Evolutionary conservation across 805 yeast species (phyloP).

Genomic region (Cyberlindnera maritima): DNA sequence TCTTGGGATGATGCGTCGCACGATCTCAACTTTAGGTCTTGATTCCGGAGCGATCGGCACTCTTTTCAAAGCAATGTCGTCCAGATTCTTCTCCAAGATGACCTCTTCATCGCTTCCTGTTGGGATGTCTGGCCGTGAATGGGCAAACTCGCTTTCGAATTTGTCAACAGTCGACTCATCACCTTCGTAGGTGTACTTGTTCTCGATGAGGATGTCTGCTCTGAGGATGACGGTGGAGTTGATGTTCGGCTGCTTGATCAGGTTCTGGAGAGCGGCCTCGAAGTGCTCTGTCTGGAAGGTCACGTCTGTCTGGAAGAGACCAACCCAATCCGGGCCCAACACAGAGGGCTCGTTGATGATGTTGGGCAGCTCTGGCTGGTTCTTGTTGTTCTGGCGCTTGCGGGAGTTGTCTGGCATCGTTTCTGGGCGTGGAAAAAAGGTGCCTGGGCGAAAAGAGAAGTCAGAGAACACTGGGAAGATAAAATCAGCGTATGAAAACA

Average conservation of each 20-base stretch:
- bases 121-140: constrained; percentile 34
- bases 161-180: constrained; percentile 24
- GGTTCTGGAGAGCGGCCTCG: constrained; percentile 72
- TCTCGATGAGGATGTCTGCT: constrained; percentile 72
- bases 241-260: constrained; percentile 81
- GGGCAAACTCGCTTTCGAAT: constrained; percentile 25
- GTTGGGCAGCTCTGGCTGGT: constrained; percentile 35
- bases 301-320: constrained; percentile 47
- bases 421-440: neutral
- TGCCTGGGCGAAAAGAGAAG: too few relatives aligned
- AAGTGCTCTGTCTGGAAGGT: constrained; percentile 57
- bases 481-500: too few relatives aligned
- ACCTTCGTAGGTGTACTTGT: constrained; percentile 35
- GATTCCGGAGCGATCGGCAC: constrained; percentile 28
- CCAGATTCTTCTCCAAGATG: constrained; percentile 32
- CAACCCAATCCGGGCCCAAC: constrained; percentile 63
- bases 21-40: constrained; percentile 48
- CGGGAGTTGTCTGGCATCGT: constrained; percentile 14
- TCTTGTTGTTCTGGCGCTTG: constrained; percentile 13
- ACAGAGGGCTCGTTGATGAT: constrained; percentile 39
- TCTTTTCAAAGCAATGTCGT: constrained; percentile 40
- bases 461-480: neutral
- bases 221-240: constrained; percentile 88
- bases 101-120: constrained; percentile 22
- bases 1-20: constrained; percentile 88